Evolutionary conservation across 768 basidiomycete genomes (phyloP).

Genomic region (Pleurotus eryngii): DNA sequence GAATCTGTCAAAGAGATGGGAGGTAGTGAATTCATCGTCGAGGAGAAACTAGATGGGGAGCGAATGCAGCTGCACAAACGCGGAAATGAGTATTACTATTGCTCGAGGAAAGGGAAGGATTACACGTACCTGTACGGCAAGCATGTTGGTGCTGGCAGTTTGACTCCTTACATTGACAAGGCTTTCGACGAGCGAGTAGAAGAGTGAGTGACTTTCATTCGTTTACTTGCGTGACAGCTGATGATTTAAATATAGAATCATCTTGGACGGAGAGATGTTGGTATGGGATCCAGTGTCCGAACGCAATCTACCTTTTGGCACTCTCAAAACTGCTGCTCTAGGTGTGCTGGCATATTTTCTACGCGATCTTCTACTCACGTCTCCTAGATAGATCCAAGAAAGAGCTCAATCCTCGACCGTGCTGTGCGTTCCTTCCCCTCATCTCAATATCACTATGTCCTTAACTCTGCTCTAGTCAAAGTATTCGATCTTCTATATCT

Average conservation of each 20-base stretch:
- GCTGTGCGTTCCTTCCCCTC: slow-evolving; percentile 58
- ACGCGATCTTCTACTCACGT: not conserved
- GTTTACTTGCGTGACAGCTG: not conserved
- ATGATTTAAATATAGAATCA: slow-evolving; percentile 52
- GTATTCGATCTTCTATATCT: slow-evolving; percentile 92
- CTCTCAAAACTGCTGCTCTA: slow-evolving; percentile 86
- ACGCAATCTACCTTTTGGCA: slow-evolving; percentile 89
- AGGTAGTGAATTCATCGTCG: slow-evolving; percentile 77
- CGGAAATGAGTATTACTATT: slow-evolving; percentile 89
- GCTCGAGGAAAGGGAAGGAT: slow-evolving; percentile 89
- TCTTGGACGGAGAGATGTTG: slow-evolving; percentile 97
- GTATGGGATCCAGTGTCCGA: slow-evolving; percentile 94
- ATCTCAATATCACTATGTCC: not conserved
- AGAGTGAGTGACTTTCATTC: slow-evolving; percentile 53
- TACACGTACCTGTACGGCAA: slow-evolving; percentile 92
- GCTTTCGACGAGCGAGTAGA: slow-evolving; percentile 76
- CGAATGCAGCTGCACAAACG: slow-evolving; percentile 93
- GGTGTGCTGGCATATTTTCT: slow-evolving; percentile 40
- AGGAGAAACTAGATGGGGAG: slow-evolving; percentile 98
- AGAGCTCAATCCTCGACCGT: slow-evolving; percentile 78
- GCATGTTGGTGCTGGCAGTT: slow-evolving; percentile 74
- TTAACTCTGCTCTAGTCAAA: slow-evolving; percentile 62
- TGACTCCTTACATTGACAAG: slow-evolving; percentile 81
- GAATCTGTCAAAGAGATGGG: slow-evolving; percentile 86
- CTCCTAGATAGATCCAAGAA: slow-evolving; percentile 64